These are phyloP conservation scores for Neonectria coccinea DNA, from an alignment of 2,329 filamentous ascomycete genomes.

Conservation along the genomic window DNA sequence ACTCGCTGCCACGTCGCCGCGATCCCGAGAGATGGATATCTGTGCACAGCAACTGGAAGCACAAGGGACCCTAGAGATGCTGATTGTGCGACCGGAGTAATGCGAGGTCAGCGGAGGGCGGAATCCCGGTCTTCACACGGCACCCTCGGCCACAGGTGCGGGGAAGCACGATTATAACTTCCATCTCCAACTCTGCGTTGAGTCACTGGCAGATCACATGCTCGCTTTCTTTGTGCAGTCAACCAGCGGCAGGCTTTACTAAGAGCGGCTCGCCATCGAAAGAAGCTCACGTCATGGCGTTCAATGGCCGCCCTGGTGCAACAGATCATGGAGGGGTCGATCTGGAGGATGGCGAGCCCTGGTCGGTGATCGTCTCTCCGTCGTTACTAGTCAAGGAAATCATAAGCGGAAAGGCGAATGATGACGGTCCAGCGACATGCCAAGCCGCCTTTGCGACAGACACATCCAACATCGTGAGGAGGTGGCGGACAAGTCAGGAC, in stretches of 20 bases:
- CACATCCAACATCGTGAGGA: slow-evolving; percentile 11
- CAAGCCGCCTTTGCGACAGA: slow-evolving; percentile 19
- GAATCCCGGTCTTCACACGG: slow-evolving; percentile 14
- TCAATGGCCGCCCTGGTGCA: slow-evolving; percentile 26
- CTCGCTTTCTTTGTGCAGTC: not conserved
- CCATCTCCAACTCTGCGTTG: not conserved
- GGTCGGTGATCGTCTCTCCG: slow-evolving; percentile 22
- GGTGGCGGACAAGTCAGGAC: slow-evolving; percentile 27
- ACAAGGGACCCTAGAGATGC: slow-evolving; percentile 13
- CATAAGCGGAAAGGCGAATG: slow-evolving; percentile 31
- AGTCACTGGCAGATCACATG: slow-evolving; percentile 4
- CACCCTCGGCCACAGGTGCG: slow-evolving; percentile 18
- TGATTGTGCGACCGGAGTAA: slow-evolving; percentile 9
- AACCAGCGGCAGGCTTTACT: not conserved
- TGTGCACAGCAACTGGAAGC: slow-evolving; percentile 23
- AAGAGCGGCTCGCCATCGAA: too few relatives aligned
- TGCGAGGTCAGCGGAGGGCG: slow-evolving; percentile 21
- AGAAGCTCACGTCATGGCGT: slow-evolving; percentile 33
- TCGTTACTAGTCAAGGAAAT: slow-evolving; percentile 24
- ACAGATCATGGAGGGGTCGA: slow-evolving; percentile 29
- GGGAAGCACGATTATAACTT: not conserved
- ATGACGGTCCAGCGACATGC: slow-evolving; percentile 34
- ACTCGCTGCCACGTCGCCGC: slow-evolving; percentile 24
- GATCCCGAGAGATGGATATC: slow-evolving; percentile 22
- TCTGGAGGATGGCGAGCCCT: slow-evolving; percentile 21